Evolutionary conservation across 805 yeast species (phyloP).

Genomic region (Candida michaelii): DNA sequence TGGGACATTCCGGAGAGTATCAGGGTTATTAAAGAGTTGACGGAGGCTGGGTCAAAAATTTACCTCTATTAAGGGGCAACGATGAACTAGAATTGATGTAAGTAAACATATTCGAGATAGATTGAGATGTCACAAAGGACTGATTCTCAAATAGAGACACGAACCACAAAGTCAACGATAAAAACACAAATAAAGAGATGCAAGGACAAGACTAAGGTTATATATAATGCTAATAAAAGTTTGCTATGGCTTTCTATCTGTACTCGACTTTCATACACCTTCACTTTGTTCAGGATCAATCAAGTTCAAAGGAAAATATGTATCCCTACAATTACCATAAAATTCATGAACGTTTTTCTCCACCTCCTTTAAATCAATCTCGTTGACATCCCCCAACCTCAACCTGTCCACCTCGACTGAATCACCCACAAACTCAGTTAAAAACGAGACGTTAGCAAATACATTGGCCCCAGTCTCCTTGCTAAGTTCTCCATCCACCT

Average conservation of each 20-base stretch:
- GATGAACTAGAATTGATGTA: too few species aligned
- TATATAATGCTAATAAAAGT: too few species aligned
- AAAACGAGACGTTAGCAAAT: constrained; percentile 4
- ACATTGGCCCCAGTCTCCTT: not conserved
- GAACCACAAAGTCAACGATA: too few species aligned
- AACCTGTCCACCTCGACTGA: constrained; percentile 7
- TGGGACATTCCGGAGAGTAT: constrained; percentile 58
- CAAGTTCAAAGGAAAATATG: constrained; percentile 24
- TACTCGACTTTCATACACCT: too few species aligned
- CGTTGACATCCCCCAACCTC: constrained; percentile 8
- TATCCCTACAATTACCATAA: constrained; percentile 27
- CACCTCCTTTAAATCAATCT: constrained; percentile 16
- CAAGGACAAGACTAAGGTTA: too few species aligned
- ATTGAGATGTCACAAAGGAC: too few species aligned
- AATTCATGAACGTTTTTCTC: constrained; percentile 24
- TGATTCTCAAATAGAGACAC: too few species aligned
- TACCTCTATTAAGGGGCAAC: constrained; percentile 48
- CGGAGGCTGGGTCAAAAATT: constrained; percentile 45
- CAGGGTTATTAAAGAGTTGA: constrained; percentile 39
- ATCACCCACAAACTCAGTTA: constrained; percentile 5
- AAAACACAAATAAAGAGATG: too few species aligned
- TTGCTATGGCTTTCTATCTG: too few species aligned
- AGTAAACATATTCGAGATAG: too few species aligned
- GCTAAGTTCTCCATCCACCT: not conserved
- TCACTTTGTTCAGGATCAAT: too few species aligned